Evolutionary conservation across 495 filamentous ascomycete species (phyloP).

Genomic region (Alectoria sarmentosa): DNA sequence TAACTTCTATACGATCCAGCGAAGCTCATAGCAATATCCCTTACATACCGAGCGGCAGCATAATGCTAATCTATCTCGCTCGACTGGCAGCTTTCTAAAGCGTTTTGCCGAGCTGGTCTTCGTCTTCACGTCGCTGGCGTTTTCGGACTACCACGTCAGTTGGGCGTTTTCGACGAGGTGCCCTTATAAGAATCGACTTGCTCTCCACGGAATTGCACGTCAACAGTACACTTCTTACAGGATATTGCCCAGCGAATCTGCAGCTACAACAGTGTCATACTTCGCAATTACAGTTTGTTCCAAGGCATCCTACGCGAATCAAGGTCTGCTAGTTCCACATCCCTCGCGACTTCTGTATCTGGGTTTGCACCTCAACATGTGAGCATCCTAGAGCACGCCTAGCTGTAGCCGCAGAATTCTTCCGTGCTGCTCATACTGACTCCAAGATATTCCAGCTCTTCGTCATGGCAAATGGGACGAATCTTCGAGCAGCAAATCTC

Average conservation of each 20-base stretch:
- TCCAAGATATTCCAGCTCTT: background rate
- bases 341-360: no score
- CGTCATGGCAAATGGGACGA: background rate
- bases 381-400: no score
- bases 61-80: background rate
- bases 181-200: background rate
- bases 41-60: background rate
- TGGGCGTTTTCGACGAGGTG: background rate
- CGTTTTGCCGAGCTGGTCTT: background rate
- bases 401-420: background rate
- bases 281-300: no score
- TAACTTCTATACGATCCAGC: background rate
- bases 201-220: background rate
- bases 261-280: background rate
- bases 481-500: slow-evolving; percentile 15
- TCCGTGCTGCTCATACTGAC: background rate
- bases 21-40: background rate
- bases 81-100: background rate
- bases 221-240: background rate
- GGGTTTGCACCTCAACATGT: background rate
- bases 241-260: background rate
- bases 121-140: background rate
- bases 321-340: no score
- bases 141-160: background rate
- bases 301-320: no score